These are phyloP conservation scores for Aspergillus hancockii DNA, from an alignment of 495 filamentous ascomycete genomes.

Conservation along the genomic window DNA sequence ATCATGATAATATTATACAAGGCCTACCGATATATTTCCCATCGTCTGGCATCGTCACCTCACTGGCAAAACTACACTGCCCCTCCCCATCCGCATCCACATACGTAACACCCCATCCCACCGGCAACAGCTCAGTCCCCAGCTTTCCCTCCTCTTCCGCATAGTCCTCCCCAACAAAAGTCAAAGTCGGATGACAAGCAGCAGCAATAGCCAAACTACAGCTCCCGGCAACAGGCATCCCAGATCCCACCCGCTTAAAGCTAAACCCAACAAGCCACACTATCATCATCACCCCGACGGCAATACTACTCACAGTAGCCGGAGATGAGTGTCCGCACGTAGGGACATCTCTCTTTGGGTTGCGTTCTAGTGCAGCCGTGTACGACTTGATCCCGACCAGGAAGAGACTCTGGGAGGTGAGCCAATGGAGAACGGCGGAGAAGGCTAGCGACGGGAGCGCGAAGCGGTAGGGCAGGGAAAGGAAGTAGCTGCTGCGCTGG, in stretches of 20 bases:
- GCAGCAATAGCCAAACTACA: slow-evolving; percentile 46
- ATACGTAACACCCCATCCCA: neutral
- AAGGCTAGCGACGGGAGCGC: slow-evolving; percentile 35
- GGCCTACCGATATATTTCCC: neutral
- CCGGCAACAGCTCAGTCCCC: neutral
- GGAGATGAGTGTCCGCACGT: slow-evolving; percentile 35
- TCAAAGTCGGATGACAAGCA: slow-evolving; percentile 29
- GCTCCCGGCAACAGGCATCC: slow-evolving; percentile 41
- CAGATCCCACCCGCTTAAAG: slow-evolving; percentile 23
- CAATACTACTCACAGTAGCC: slow-evolving; percentile 27
- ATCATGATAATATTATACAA: neutral
- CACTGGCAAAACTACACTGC: neutral
- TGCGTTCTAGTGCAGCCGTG: slow-evolving; percentile 8
- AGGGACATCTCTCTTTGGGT: slow-evolving; percentile 10
- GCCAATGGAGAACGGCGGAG: slow-evolving; percentile 41
- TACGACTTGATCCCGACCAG: slow-evolving; percentile 28
- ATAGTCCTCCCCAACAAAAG: neutral
- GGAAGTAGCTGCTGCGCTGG: slow-evolving; percentile 49
- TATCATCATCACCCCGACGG: slow-evolving; percentile 25
- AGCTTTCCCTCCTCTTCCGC: neutral
- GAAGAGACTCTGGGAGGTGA: slow-evolving; percentile 42
- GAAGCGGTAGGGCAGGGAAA: slow-evolving; percentile 48
- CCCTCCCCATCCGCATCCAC: slow-evolving; percentile 2
- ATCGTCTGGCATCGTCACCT: neutral
- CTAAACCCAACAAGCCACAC: slow-evolving; percentile 20